A percentile compares a stretch with the other conserved stretches of the same genome.
Evolutionary conservation across 192 early-diverging fungal genomes (phyloP).

Genomic region (Linderina pennispora): DNA sequence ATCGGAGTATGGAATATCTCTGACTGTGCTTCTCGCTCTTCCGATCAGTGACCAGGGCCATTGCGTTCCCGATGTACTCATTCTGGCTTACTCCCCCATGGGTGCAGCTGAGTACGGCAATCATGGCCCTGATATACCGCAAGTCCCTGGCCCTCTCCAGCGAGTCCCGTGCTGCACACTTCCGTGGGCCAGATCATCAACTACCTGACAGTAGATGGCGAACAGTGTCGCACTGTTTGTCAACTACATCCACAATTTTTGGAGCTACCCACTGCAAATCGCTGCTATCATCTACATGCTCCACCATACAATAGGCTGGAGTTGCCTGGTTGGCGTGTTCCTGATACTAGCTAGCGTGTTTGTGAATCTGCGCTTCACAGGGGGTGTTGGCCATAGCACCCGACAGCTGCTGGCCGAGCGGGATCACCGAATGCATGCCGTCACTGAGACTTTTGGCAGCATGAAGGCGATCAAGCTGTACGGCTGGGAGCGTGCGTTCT

Average conservation of each 20-base stretch:
- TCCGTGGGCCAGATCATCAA: slow-evolving; percentile 74
- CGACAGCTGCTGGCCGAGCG: slow-evolving; percentile 33
- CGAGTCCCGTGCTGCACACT: slow-evolving; percentile 55
- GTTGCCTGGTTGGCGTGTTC: slow-evolving; percentile 1
- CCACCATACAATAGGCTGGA: slow-evolving; percentile 10
- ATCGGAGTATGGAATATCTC: too few relatives aligned
- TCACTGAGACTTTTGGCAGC: slow-evolving; percentile 46
- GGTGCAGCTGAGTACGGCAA: slow-evolving; percentile 55
- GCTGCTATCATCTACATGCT: slow-evolving; percentile 7
- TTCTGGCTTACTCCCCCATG: slow-evolving; percentile 72
- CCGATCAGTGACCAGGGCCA: too few relatives aligned
- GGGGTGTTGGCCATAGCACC: slow-evolving; percentile 26
- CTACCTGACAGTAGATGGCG: slow-evolving; percentile 56
- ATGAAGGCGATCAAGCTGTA: slow-evolving; percentile 61
- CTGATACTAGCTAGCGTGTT: slow-evolving; percentile 2
- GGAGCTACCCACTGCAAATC: slow-evolving; percentile 10
- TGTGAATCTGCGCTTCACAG: slow-evolving; percentile 49
- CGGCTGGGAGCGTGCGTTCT: slow-evolving; percentile 49
- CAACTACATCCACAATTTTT: slow-evolving; percentile 32
- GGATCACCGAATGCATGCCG: slow-evolving; percentile 52
- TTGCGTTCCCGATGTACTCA: slow-evolving; percentile 44
- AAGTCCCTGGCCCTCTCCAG: slow-evolving; percentile 14
- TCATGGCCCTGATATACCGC: slow-evolving; percentile 10
- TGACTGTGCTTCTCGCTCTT: slow-evolving; percentile 14
- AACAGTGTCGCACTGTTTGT: slow-evolving; percentile 5